phyloP scores from a whole-genome alignment of 768 basidiomycete species.

The Lentinula aciculospora region DNA sequence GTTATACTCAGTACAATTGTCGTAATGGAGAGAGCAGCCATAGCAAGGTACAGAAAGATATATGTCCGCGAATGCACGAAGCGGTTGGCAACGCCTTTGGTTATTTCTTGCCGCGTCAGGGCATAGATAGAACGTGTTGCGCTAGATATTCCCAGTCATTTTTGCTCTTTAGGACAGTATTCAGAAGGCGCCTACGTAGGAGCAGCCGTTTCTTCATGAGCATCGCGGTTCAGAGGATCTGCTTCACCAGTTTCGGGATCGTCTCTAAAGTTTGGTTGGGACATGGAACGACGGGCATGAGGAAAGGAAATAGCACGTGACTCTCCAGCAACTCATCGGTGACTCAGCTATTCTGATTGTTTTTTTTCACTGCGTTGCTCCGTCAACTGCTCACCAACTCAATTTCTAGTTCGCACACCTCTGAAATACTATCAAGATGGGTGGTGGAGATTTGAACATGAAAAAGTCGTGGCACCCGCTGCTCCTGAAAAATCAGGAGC shows the following conservation, averaged over 20 bases:
- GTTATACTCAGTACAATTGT: constrained; percentile 80
- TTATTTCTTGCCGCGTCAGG: constrained; percentile 77
- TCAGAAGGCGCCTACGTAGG: neutral
- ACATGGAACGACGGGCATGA: constrained; percentile 23
- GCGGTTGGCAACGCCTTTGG: constrained; percentile 81
- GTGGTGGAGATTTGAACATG: constrained; percentile 98
- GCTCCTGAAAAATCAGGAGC: constrained; percentile 96
- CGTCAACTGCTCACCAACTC: constrained; percentile 8
- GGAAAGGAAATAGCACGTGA: neutral
- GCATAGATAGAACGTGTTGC: constrained; percentile 80
- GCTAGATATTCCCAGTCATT: constrained; percentile 28
- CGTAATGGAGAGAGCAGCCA: constrained; percentile 83
- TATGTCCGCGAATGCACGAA: constrained; percentile 87
- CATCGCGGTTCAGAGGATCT: constrained; percentile 28
- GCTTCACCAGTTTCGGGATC: constrained; percentile 30
- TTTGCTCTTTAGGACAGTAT: neutral
- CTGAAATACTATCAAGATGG: constrained; percentile 64
- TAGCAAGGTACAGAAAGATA: constrained; percentile 81
- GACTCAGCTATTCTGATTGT: neutral
- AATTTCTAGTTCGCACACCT: constrained; percentile 7
- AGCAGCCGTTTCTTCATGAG: constrained; percentile 8
- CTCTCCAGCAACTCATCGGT: neutral
- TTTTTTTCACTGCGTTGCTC: constrained; percentile 4
- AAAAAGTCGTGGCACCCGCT: constrained; percentile 99
- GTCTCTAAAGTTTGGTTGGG: constrained; percentile 25